Evolutionary conservation across 495 filamentous ascomycete genomes (phyloP), one percentile per base, ranked within the genome.

Genomic region (Neurospora intermedia): DNA sequence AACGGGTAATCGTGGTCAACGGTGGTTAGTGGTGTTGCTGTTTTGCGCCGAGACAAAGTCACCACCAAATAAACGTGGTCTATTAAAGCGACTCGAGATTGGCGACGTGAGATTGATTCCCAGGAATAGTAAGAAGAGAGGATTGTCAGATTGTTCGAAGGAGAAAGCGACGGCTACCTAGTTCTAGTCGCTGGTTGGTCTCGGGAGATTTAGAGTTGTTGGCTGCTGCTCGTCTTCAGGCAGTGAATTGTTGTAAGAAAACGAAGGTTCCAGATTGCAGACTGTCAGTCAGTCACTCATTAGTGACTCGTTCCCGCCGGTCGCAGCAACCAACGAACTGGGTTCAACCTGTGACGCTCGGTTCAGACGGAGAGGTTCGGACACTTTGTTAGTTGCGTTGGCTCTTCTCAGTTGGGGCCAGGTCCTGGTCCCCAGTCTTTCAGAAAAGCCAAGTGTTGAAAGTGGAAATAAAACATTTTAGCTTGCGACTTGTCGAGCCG

Each of bases 401-500:
- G 48, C 48, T 59, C n/a, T 48, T 23, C n/a, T 23, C 45, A 54
- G 46, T 54, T 54, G 46, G 45, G 20, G 46, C 10, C 46, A 54
- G 45, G 20, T 9, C 45, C 45, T 8, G 11, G 46, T 48, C 20
- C 27, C 27, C 27, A 31, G 27, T 31, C 27, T 31, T 4, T 6
- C 2, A 62, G 15, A 62, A 62, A 31, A 62, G 54, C 54, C 54
- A 62, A 62, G 54, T 62, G 54, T 75, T 75, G 75, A 78, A 74
- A 75, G 75, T 80, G 75, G 74, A 78, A 79, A 76, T 80, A 78
- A 76, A 76, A 18, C 27, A 62, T 31, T 62, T 62, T 62, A 62
- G 73, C 77, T 77, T 62, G 48, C 72, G 38, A 62, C 69, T 39
- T 39, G 72, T 69, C 71, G 43, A 69, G 27, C 27, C 76, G 79